Evolutionary conservation across 148 eudicot genomes (phyloP), one percentile per base, ranked within the genome.

Genomic region (Rhododendron williamsianum): DNA sequence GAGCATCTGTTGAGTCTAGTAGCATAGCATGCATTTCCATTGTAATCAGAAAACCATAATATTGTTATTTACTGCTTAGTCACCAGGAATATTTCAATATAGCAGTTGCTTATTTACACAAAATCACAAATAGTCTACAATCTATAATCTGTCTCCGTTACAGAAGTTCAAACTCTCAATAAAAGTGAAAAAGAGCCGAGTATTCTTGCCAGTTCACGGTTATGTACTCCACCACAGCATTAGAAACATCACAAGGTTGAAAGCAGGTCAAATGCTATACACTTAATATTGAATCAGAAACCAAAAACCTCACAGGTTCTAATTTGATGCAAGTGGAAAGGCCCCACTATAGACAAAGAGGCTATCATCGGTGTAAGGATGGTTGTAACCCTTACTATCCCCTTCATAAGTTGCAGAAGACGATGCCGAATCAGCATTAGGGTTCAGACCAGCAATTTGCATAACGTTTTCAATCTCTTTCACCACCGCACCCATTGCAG

Each of bases 401-500:
- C 56, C 92, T 58, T 93, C 93, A 82, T 90, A 91, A 49, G 76
- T 89, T 58, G 86, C 88, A 7, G 98, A 95, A 23, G 87, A 82
- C 6, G 91, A 72, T 6, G 92, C 87, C 1, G 97, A 94, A 25
- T 93, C 98, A 67, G 87, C 83, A 85, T 87, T 90, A 1, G 94
- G 95, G 84, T 95, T 94, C 86, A 92, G 12, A 16, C 98, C 97
- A 0, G 93, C 92, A 5, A 90, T 83, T 87, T 90, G 87, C 91
- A 95, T 56, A 45, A 94, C 86, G 48, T 65, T 85, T 85, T 95
- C 98, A 7, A 95, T 88, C 90, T 93, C 93, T 91, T 91, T 94
- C 21, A 94, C 93, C 35, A 92, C 96, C 63, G 92, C 95, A 8
- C 96, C 90, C 97, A 93, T 94, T 56, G 88, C 74, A 27, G 98